These are phyloP conservation scores for Annona squamosa DNA, from an alignment of 164 flowering plant species.

Conservation along the genomic window DNA sequence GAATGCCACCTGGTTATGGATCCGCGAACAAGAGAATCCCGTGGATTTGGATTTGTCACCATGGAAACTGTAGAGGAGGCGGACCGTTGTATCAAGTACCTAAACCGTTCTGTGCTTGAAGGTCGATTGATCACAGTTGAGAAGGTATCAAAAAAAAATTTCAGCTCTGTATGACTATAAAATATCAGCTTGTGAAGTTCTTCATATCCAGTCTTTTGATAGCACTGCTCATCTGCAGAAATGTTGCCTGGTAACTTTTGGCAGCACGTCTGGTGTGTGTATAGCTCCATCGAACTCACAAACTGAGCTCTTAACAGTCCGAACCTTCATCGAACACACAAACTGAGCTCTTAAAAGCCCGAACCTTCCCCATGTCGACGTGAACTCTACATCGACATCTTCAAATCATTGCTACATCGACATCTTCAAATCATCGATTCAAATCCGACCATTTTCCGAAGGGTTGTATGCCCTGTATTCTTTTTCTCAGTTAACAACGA, in stretches of 20 bases:
- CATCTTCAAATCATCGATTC: constrained; percentile 40
- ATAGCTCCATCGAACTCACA: constrained; percentile 56
- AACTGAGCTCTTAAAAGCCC: constrained; percentile 46
- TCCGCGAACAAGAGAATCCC: constrained; percentile 61
- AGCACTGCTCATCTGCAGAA: constrained; percentile 28
- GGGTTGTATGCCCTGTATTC: constrained; percentile 40
- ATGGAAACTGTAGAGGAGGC: constrained; percentile 61
- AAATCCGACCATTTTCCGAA: constrained; percentile 38
- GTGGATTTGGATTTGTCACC: constrained; percentile 67
- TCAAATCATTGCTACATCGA: constrained; percentile 44
- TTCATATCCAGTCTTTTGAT: constrained; percentile 4
- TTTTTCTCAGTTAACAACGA: constrained; percentile 24
- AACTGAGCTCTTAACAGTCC: constrained; percentile 46
- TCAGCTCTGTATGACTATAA: not conserved
- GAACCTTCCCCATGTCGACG: constrained; percentile 34
- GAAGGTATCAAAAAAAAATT: constrained; percentile 30
- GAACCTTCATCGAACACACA: constrained; percentile 42
- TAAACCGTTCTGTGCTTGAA: constrained; percentile 57
- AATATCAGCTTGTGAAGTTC: constrained; percentile 3
- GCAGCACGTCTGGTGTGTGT: constrained; percentile 70
- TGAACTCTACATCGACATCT: constrained; percentile 55
- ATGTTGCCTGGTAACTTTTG: constrained; percentile 52
- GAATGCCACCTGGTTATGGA: constrained; percentile 58
- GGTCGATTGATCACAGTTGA: constrained; percentile 63
- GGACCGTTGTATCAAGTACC: constrained; percentile 52